These are phyloP conservation scores for Phialophora tarda DNA, from an alignment of 2,329 filamentous ascomycete species.

Conservation along the genomic window DNA sequence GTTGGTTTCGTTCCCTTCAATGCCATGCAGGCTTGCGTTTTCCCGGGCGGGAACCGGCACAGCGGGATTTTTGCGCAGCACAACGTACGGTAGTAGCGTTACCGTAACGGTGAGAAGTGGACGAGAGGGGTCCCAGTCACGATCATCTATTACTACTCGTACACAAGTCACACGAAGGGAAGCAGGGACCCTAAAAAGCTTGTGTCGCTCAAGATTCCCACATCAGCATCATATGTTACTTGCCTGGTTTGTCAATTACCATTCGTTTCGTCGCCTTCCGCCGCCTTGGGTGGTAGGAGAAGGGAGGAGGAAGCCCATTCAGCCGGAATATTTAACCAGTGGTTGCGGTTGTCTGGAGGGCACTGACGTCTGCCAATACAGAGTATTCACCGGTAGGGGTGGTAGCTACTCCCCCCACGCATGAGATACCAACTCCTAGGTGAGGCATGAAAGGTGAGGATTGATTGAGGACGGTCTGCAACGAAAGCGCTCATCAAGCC, in stretches of 20 bases:
- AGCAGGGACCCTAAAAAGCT: neutral
- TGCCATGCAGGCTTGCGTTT: neutral
- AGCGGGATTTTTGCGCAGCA: constrained; percentile 16
- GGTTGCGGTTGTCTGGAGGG: neutral
- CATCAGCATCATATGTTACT: constrained; percentile 2
- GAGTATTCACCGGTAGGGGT: neutral
- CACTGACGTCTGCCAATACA: constrained; percentile 9
- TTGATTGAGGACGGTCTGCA: too few relatives aligned
- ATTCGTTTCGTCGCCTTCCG: neutral
- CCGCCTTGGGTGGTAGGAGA: neutral
- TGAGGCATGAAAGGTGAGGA: neutral
- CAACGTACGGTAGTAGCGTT: neutral
- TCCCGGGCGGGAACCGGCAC: constrained; percentile 4
- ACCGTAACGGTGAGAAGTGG: neutral
- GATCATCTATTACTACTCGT: neutral
- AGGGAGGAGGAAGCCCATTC: neutral
- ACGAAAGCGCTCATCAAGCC: neutral
- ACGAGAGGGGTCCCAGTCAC: neutral
- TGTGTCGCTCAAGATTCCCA: neutral
- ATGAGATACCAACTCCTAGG: neutral
- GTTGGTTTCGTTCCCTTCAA: too few relatives aligned
- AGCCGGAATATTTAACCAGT: constrained; percentile 20
- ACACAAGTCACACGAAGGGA: neutral
- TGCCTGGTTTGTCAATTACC: neutral
- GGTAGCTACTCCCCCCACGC: neutral